phyloP scores from a whole-genome alignment of 208 protist genomes.

The Crithidia thermophila region DNA sequence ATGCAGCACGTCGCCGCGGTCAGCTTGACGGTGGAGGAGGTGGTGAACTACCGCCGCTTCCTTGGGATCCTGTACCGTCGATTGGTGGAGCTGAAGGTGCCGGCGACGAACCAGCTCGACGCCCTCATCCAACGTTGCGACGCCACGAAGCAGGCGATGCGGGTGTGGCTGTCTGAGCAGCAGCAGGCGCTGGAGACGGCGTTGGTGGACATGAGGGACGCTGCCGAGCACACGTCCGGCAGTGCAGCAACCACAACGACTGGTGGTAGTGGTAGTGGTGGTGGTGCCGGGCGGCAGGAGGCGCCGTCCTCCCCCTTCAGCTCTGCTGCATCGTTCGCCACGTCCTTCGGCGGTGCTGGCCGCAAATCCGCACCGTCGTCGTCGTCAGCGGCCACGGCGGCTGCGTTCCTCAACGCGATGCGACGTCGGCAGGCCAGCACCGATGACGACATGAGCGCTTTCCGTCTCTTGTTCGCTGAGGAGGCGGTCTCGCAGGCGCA shows the following conservation, averaged over 20 bases:
- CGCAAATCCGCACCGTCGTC: neutral
- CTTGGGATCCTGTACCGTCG: slow-evolving; percentile 43
- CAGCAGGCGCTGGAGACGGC: slow-evolving; percentile 26
- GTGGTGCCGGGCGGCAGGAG: too few species aligned
- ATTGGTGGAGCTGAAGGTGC: slow-evolving; percentile 13
- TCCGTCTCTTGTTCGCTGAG: slow-evolving; percentile 43
- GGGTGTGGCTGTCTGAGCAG: slow-evolving; percentile 47
- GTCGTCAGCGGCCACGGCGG: slow-evolving; percentile 9
- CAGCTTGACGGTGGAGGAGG: slow-evolving; percentile 49
- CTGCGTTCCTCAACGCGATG: slow-evolving; percentile 15
- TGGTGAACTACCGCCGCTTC: slow-evolving; percentile 61
- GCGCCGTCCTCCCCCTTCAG: neutral
- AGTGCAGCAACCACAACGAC: neutral
- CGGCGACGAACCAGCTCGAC: slow-evolving; percentile 23
- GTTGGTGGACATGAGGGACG: slow-evolving; percentile 8
- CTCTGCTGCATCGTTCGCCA: neutral
- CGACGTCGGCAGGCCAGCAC: slow-evolving; percentile 17
- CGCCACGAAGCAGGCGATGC: slow-evolving; percentile 31
- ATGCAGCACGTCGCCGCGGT: slow-evolving; percentile 42
- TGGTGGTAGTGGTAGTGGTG: too few species aligned
- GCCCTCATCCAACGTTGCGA: slow-evolving; percentile 21
- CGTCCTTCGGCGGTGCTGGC: neutral
- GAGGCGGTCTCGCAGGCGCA: slow-evolving; percentile 43
- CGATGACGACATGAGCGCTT: slow-evolving; percentile 49
- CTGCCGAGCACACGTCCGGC: neutral